These are phyloP conservation scores for Ceratocystiopsis brevicomis DNA, from an alignment of 2,329 filamentous ascomycete genomes.

Conservation along the genomic window DNA sequence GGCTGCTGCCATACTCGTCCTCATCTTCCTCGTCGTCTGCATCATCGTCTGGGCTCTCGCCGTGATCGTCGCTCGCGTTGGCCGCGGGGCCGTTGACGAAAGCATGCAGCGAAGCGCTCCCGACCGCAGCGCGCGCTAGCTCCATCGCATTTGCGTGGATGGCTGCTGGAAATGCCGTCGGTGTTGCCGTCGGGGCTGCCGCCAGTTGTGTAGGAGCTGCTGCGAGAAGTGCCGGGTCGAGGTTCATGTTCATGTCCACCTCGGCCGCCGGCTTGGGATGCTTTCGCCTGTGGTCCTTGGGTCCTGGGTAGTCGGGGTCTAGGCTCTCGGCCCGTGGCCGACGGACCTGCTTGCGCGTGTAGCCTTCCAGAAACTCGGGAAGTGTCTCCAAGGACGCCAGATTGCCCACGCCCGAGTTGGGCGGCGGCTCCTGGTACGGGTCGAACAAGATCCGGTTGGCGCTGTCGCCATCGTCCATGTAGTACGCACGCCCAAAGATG, in stretches of 20 bases:
- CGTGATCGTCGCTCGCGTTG: too few species aligned
- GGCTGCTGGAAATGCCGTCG: constrained; percentile 3
- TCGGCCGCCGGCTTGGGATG: constrained; percentile 10
- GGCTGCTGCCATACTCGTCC: neutral
- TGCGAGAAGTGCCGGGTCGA: constrained; percentile 33
- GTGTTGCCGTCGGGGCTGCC: constrained; percentile 5
- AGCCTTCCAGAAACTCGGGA: constrained; percentile 36
- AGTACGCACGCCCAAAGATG: constrained; percentile 38
- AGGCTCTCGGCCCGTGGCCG: constrained; percentile 34
- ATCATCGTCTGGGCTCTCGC: neutral
- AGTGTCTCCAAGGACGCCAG: constrained; percentile 24
- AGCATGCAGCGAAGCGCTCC: too few species aligned
- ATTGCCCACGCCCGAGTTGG: constrained; percentile 18
- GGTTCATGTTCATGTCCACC: constrained; percentile 20
- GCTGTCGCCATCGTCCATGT: constrained; percentile 39
- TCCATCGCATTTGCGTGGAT: too few species aligned
- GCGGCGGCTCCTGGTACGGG: constrained; percentile 33
- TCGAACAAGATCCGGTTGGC: constrained; percentile 41
- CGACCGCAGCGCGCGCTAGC: too few species aligned
- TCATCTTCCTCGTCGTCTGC: neutral
- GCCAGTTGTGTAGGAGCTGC: neutral
- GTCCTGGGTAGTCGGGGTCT: constrained; percentile 32
- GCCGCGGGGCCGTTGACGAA: too few species aligned
- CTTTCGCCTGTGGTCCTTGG: constrained; percentile 19
- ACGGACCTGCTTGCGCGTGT: constrained; percentile 32